Evolutionary conservation across 169 alveolate genomes (phyloP).

Genomic region (Cryptosporidium ryanae): DNA sequence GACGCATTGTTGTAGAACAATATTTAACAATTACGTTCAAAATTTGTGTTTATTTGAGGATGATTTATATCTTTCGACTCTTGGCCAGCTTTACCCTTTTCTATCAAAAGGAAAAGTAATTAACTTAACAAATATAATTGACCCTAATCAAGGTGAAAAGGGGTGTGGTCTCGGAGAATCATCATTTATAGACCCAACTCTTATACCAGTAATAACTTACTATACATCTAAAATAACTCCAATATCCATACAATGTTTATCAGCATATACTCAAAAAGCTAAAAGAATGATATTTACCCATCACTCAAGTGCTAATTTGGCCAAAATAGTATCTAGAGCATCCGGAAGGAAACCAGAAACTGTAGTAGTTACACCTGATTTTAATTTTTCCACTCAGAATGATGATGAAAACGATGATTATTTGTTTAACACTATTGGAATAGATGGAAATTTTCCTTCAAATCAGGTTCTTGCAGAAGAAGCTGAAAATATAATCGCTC

Average conservation of each 20-base stretch:
- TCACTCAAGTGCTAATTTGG: conserved; percentile 68
- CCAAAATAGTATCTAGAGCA: conserved; percentile 70
- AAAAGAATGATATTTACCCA: conserved; percentile 49
- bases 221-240: conserved; percentile 46
- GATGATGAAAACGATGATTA: conserved; percentile 5
- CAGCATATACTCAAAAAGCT: conserved; percentile 70
- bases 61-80: conserved; percentile 36
- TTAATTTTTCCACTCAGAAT: not conserved
- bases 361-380: conserved; percentile 22
- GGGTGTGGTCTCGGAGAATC: not conserved
- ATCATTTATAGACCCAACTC: not conserved
- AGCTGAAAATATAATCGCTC: not conserved
- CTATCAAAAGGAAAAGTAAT: conserved; percentile 46
- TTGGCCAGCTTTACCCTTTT: conserved; percentile 66
- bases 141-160: not conserved
- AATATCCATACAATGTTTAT: conserved; percentile 54
- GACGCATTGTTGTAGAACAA: conserved; percentile 67
- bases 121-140: conserved; percentile 10
- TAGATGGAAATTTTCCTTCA: conserved; percentile 1
- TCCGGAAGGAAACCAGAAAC: conserved; percentile 74
- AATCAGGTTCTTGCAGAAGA: not conserved
- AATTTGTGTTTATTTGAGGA: conserved; percentile 30
- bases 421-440: not conserved
- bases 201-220: conserved; percentile 2
- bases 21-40: conserved; percentile 55